Evolutionary conservation across 495 filamentous ascomycete genomes (phyloP), one percentile per base, ranked within the genome.

Genomic region (Ramalina intermedia): DNA sequence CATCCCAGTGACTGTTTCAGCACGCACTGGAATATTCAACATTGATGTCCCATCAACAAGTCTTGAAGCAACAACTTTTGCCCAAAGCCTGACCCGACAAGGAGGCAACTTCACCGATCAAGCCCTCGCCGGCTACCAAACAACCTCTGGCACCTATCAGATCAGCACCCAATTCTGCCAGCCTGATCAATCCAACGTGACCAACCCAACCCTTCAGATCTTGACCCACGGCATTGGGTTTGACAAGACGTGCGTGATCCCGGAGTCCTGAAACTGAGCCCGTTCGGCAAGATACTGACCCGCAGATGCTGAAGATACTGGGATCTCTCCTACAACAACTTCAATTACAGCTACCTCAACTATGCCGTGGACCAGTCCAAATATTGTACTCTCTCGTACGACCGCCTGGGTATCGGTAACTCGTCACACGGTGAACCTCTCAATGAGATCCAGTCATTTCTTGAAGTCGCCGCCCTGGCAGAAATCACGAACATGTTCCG

Each of bases 171-270:
- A 64, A 37, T 62, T 66, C 43, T 69, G 66, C 37, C 53, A 49
- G 46, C 65, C 65, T 2, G 54, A 58, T 33, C 18, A 69, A 1
- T 58, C 60, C 41, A 60, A 48, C 11, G 63, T 58, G 4, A 59
- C 57, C 0, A 61, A 57, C 41, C 57, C 61, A 9, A 62, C 56
- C 1, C 57, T 82, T 7, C 78, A 81, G 56, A 50, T 83, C 37
- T 58, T 81, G 5, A 78, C 77, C 0, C 79, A 83, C 56, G 79
- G 79, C 33, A 67, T 80, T 55, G 76, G 73, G 13, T 79, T 78
- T 52, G 74, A 79, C 51, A 74, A 70, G 33, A 60, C 58, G 66
- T 73, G 57, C 47, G 48, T 41, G 11, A 18, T 27, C 6, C 12
- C n/a, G 4, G 5, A 33, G 20, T 24, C n/a, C 11, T 18, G 11